These are phyloP conservation scores for Picea mariana DNA, from an alignment of 83 land plant genomes.

Conservation along the genomic window DNA sequence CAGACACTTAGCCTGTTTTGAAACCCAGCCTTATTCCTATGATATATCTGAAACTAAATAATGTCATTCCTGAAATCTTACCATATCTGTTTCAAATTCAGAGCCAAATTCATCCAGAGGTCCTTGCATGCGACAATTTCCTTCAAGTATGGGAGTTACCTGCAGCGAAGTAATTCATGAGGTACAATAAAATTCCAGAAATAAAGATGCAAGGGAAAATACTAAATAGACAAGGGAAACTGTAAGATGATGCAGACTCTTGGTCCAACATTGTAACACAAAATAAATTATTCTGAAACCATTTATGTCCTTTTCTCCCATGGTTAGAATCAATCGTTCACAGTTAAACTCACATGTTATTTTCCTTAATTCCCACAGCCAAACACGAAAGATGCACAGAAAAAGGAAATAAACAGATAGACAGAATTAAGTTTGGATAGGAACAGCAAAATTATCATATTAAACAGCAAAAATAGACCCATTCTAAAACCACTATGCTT, in stretches of 20 bases:
- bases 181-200: background rate
- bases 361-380: background rate
- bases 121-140: slow-evolving; percentile 7
- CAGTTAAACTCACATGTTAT: background rate
- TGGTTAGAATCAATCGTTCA: too few species aligned
- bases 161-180: background rate
- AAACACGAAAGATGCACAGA: background rate
- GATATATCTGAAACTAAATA: background rate
- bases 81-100: background rate
- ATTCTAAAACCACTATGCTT: background rate
- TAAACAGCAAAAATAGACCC: background rate
- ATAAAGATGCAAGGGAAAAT: background rate
- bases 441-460: background rate
- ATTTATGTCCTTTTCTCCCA: background rate
- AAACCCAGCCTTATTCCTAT: background rate
- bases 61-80: background rate
- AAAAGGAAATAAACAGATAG: background rate
- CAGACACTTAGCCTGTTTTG: background rate
- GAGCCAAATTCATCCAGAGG: background rate
- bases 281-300: slow-evolving; percentile 1
- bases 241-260: background rate
- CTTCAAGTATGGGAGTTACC: slow-evolving; percentile 13
- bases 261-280: background rate
- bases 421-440: background rate
- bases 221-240: background rate